Evolutionary conservation across 352 stramenopile species (phyloP), one percentile per base, ranked within the genome.

Genomic region (Phytophthora pini): DNA sequence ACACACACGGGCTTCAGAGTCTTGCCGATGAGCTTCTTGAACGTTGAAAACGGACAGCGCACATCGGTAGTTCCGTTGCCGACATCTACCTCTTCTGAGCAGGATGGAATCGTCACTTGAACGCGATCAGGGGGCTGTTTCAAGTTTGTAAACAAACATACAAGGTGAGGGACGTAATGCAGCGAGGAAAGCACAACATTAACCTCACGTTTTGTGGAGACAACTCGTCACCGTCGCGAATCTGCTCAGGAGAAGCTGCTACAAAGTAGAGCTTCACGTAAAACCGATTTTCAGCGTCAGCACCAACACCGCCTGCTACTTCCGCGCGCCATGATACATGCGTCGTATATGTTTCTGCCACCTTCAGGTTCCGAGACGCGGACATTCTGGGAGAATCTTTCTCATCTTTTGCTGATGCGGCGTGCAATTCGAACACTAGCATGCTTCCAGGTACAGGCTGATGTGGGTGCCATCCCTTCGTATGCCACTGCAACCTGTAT

Each of bases 181-280:
- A 29, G 13, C 38, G 13, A 58, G 27, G 24, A 45, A 26, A 48
- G 49, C 51, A 56, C 26, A 41, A 27, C 41, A 3, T 11, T 7
- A 22, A 45, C 53, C 74, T 56, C 68, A 93, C 84, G 44, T 92
- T 93, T 31, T 74, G 44, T 6, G 64, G 60, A 10, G 80, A 78
- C 7, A 93, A 73, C n/a, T 71, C 44, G 26, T 89, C 73, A 22
- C 70, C 81, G 29, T 84, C 61, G 52, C 85, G 82, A 74, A 93
- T 93, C 66, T 93, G 85, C 38, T 82, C 56, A 24, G 85, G 85
- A 12, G 82, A 86, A 34, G 85, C 85, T 0, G 82, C 71, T 32
- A 93, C 73, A 43, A 93, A 93, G 60, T 79, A 93, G 29, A 80
- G 57, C 43, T 93, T 85, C 48, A 93, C 74, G 61, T 81, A 92